These are phyloP conservation scores for Moelleriella libera DNA, from an alignment of 2,329 filamentous ascomycete species.

Conservation along the genomic window DNA sequence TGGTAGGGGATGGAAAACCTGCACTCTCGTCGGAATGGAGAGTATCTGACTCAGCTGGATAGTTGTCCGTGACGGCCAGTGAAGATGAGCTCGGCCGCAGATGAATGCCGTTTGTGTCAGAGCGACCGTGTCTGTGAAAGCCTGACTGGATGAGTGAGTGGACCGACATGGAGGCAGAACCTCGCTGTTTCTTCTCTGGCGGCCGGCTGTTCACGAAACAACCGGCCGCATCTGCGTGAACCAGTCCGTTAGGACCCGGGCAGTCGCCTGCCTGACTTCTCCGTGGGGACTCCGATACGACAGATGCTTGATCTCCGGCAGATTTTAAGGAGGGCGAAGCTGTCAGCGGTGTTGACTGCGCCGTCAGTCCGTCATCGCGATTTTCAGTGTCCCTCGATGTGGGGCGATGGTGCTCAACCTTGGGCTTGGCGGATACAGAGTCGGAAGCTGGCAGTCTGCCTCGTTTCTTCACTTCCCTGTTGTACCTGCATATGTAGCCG, in stretches of 20 bases:
- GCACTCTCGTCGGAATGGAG: constrained; percentile 14
- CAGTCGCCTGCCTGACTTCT: not conserved
- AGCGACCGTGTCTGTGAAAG: constrained; percentile 4
- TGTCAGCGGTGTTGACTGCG: not conserved
- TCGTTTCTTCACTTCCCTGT: constrained; percentile 21
- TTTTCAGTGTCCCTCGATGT: not conserved
- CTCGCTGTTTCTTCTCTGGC: not conserved
- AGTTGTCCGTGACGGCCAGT: constrained; percentile 2
- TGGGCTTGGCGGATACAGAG: not conserved
- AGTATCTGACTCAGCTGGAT: constrained; percentile 9
- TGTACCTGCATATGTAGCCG: constrained; percentile 21
- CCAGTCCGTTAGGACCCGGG: not conserved
- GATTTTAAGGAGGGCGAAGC: not conserved
- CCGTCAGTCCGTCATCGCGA: not conserved
- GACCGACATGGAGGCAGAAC: constrained; percentile 8
- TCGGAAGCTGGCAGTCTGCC: constrained; percentile 17
- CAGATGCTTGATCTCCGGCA: not conserved
- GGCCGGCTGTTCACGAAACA: not conserved
- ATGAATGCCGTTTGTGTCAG: not conserved
- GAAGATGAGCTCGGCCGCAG: constrained; percentile 2
- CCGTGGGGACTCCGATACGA: not conserved
- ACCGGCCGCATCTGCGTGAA: not conserved
- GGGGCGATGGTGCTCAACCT: not conserved
- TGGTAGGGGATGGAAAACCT: constrained; percentile 14
- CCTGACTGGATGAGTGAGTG: constrained; percentile 9